phyloP scores from a whole-genome alignment of 176 grass and related monocot species.

The Echinochloa phyllopogon region DNA sequence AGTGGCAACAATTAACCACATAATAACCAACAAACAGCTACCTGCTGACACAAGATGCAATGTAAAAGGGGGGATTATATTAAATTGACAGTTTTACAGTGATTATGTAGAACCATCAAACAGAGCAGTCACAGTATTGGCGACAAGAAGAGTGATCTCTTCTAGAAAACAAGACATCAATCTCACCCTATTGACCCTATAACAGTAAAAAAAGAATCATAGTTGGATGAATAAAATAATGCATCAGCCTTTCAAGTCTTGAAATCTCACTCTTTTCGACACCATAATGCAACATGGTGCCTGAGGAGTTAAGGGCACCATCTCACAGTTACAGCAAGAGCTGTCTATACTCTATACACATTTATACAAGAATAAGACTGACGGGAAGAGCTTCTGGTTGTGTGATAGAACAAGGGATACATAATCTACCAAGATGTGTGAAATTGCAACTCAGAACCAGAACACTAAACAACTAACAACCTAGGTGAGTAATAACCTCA shows the following conservation, averaged over 20 bases:
- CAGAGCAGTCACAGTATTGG: neutral
- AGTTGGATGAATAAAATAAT: neutral
- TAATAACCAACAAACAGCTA: conserved; percentile 23
- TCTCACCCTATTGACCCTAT: neutral
- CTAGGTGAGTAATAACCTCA: conserved; percentile 6
- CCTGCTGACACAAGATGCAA: conserved; percentile 11
- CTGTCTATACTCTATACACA: neutral
- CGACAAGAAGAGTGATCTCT: neutral
- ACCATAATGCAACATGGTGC: conserved; percentile 5
- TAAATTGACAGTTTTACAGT: neutral
- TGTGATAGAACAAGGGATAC: neutral
- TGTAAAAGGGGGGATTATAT: neutral
- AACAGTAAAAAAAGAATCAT: neutral
- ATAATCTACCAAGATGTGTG: conserved; percentile 28
- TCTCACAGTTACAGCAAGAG: conserved; percentile 5
- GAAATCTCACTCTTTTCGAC: neutral
- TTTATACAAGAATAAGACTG: conserved; percentile 26
- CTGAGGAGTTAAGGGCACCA: conserved; percentile 2
- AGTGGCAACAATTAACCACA: neutral
- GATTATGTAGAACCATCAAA: neutral
- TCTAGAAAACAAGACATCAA: conserved; percentile 9
- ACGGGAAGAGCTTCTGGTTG: neutral
- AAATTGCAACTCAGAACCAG: conserved; percentile 1
- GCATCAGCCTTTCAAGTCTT: neutral
- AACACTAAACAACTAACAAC: conserved; percentile 28